These are phyloP conservation scores for Extremus antarcticus DNA, from an alignment of 495 filamentous ascomycete genomes.

Conservation along the genomic window DNA sequence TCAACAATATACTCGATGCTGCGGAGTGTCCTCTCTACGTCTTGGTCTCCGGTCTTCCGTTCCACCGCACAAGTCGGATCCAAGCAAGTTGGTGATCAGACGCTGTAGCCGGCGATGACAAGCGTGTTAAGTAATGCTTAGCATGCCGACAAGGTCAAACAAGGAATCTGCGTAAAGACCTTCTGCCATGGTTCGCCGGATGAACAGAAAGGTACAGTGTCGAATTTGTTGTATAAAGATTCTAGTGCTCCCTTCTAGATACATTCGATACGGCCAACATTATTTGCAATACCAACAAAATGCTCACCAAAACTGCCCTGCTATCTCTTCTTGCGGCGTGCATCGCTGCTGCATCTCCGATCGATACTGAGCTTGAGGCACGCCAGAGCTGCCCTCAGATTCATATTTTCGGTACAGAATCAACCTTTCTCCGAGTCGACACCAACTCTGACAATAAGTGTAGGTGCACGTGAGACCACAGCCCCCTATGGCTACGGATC, in stretches of 20 bases:
- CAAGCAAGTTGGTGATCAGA: not conserved
- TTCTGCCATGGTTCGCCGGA: too few species aligned
- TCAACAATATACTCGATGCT: not conserved
- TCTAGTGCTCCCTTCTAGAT: not conserved
- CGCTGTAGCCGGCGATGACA: not conserved
- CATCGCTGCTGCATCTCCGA: not conserved
- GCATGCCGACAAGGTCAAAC: too few species aligned
- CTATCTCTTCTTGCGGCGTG: not conserved
- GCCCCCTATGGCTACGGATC: slow-evolving; percentile 45
- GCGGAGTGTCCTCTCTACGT: not conserved
- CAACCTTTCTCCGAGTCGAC: too few species aligned
- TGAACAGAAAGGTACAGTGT: too few species aligned
- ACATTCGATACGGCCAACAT: not conserved
- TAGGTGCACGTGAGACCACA: slow-evolving; percentile 31
- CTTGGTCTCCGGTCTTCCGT: too few species aligned
- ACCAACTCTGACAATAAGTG: not conserved
- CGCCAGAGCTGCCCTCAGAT: slow-evolving; percentile 19
- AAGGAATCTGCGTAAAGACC: too few species aligned
- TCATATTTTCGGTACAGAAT: slow-evolving; percentile 20
- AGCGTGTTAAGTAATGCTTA: not conserved
- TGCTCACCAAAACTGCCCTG: slow-evolving; percentile 4
- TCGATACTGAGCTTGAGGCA: slow-evolving; percentile 1
- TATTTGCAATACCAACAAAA: not conserved
- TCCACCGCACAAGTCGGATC: not conserved
- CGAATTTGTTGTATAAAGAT: not conserved